Base-by-base conservation (phyloP, 805 yeast species). In the Suhomyces tanzawaensis region DNA sequence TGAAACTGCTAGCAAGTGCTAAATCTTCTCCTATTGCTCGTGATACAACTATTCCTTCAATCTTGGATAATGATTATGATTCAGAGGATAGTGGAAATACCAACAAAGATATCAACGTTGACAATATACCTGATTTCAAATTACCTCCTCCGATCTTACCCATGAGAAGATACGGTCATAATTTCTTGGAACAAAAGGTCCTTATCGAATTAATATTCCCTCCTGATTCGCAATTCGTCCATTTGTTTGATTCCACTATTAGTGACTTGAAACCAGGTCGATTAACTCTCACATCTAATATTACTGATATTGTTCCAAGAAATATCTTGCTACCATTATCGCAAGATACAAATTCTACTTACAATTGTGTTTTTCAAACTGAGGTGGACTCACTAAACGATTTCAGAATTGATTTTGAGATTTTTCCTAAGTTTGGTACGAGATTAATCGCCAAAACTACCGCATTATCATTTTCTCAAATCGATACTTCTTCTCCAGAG, bases 71-170 rank as follows among this genome's bases (percentile, higher is more conserved):
- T 24, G 62, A 47, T 6, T 55, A 47, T 23, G 69, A 65, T 36
- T 64, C 66, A 23, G 73, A 68, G 42, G 70, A 69, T 41, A 62
- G 68, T 37, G 69, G 59, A 4, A 58, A 55, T 23, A 32, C 51
- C 6, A 63, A 56, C 9, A 63, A 59, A 34, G 46, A 48, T 17
- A 25, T 7, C n/a, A 71, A 66, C 26, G 66, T 77, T 6, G 95
- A 88, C 47, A 73, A 80, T 13, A 91, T 93, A 37, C 98, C 99
- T 0, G 96, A 88, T 51, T 73, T 93, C 34, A 79, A 89, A 16
- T 70, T 93, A 41, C 99, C 99, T 0, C 99, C 99, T 1, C 99
- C 99, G 3, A 87, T 93, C 37, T 79, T 93, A 35, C 99, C 99
- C 0, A 66, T 93, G 37, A 74, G 96, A 52, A 78, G 95, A 51